A percentile compares a stretch with the other conserved stretches of the same genome.
Conservation (phyloP, 2,329 filamentous ascomycete genomes). For the Amauroascus niger region DNA sequence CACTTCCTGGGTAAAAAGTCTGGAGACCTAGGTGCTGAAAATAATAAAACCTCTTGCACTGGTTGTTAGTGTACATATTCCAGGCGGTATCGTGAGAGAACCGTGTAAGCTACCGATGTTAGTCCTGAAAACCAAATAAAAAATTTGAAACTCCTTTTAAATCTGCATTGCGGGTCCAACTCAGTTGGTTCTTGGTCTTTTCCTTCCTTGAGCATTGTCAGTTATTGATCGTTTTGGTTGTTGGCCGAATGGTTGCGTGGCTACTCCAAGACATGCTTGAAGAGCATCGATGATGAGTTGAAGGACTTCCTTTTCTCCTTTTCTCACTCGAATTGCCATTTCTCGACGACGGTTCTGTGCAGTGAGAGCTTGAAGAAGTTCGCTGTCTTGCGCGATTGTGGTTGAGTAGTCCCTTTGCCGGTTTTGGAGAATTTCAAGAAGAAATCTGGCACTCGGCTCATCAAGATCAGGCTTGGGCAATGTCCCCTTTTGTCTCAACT, state of each 20-base stretch:
- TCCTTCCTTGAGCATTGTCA: slow-evolving; percentile 13
- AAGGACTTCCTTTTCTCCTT: slow-evolving; percentile 63
- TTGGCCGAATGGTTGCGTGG: slow-evolving; percentile 17
- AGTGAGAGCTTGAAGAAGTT: slow-evolving; percentile 30
- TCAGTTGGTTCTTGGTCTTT: slow-evolving; percentile 16
- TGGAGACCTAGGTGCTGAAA: neutral
- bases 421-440: slow-evolving; percentile 28
- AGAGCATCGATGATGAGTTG: slow-evolving; percentile 42
- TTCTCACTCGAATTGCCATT: slow-evolving; percentile 59
- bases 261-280: slow-evolving; percentile 10
- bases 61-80: slow-evolving; percentile 16
- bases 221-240: slow-evolving; percentile 18
- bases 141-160: slow-evolving; percentile 16
- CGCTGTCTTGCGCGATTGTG: slow-evolving; percentile 43
- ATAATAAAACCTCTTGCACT: neutral
- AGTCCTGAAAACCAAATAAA: slow-evolving; percentile 15
- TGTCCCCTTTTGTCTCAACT: slow-evolving; percentile 29
- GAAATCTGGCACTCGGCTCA: slow-evolving; percentile 25
- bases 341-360: slow-evolving; percentile 26
- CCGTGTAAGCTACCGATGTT: slow-evolving; percentile 15
- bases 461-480: slow-evolving; percentile 29
- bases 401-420: slow-evolving; percentile 44
- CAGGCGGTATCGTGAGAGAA: slow-evolving; percentile 11
- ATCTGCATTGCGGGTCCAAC: neutral
- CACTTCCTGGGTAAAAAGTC: neutral